A percentile compares a stretch with the other conserved stretches of the same genome.
These are phyloP conservation scores for Avena sativa DNA, from an alignment of 176 grass and related monocot species.

Conservation along the genomic window DNA sequence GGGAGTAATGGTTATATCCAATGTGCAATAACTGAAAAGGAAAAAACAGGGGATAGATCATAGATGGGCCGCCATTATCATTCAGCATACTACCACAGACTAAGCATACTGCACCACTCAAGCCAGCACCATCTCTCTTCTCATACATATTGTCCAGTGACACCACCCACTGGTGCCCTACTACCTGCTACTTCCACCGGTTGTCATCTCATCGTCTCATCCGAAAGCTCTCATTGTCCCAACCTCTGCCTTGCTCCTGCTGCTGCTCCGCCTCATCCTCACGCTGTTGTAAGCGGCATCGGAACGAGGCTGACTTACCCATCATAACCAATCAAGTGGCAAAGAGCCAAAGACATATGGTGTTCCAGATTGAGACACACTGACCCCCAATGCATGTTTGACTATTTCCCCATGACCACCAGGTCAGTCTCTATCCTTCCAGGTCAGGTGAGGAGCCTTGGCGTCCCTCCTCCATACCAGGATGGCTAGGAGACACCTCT, in stretches of 20 bases:
- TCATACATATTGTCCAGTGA: neutral
- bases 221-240: neutral
- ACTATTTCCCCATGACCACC: neutral
- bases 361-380: neutral
- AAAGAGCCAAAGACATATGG: neutral
- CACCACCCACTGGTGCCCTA: neutral
- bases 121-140: neutral
- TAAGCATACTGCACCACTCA: neutral
- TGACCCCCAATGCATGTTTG: neutral
- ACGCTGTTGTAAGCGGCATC: neutral
- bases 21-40: neutral
- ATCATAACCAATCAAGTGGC: neutral
- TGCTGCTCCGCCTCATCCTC: neutral
- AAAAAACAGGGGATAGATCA: neutral
- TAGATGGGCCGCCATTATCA: neutral
- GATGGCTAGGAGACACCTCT: neutral
- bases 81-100: neutral
- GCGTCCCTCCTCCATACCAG: neutral
- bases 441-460: neutral
- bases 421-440: neutral
- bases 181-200: neutral
- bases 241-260: neutral
- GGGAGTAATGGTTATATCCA: neutral
- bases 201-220: neutral
- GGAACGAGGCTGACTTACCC: neutral